Conservation (phyloP, 768 basidiomycete species). For the Pholiota conissans region DNA sequence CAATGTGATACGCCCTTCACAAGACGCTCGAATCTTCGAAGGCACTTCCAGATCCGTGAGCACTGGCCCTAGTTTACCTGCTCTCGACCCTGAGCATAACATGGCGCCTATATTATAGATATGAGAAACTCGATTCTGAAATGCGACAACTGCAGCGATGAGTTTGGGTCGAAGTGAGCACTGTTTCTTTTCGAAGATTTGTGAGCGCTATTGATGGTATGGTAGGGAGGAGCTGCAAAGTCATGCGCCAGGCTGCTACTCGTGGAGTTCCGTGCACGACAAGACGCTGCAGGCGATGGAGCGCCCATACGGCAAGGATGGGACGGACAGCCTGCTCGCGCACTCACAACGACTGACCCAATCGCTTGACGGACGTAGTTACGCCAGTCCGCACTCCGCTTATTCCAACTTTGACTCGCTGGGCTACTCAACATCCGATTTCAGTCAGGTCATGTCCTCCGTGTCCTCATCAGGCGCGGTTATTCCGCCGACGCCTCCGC, state of each 20-base stretch:
- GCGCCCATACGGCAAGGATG: slow-evolving; percentile 3
- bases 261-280: slow-evolving; percentile 5
- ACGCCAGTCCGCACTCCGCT: slow-evolving; percentile 11
- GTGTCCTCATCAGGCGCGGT: slow-evolving; percentile 18
- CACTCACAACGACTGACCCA: background rate
- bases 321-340: background rate
- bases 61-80: slow-evolving; percentile 5
- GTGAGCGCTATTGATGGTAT: background rate
- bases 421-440: slow-evolving; percentile 16
- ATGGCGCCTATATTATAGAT: slow-evolving; percentile 18
- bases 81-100: slow-evolving; percentile 9
- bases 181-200: background rate
- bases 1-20: slow-evolving; percentile 36
- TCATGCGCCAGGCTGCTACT: slow-evolving; percentile 20
- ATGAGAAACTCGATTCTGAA: slow-evolving; percentile 24
- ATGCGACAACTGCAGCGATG: slow-evolving; percentile 26
- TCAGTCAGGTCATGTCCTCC: slow-evolving; percentile 16
- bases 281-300: slow-evolving; percentile 14
- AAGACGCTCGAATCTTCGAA: slow-evolving; percentile 33
- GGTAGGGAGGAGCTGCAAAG: slow-evolving; percentile 21
- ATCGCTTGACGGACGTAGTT: slow-evolving; percentile 12
- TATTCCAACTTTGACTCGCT: slow-evolving; percentile 20
- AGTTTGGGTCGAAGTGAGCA: slow-evolving; percentile 21
- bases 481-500: slow-evolving; percentile 17
- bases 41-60: slow-evolving; percentile 37